Evolutionary conservation across 106 monocot species (phyloP), one percentile per base, ranked within the genome.

Genomic region (Dendrobium nobile): DNA sequence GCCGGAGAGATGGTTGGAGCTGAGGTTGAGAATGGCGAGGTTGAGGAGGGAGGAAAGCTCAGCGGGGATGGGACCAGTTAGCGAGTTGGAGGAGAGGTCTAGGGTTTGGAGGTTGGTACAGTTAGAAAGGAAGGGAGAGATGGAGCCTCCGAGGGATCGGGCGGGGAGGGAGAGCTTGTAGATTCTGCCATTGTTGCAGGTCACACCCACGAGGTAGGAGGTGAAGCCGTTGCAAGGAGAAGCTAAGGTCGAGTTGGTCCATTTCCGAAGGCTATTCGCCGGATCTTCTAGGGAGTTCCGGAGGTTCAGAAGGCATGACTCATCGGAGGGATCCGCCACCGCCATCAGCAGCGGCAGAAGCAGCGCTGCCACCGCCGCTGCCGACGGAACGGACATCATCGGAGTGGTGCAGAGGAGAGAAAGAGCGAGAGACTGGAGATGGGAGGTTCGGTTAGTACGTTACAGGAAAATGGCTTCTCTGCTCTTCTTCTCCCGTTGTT

Each of bases 101-200:
- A 90, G 92, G 64, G 92, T 73, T 77, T 90, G 89, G 81, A 90
- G 89, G 73, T 86, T 86, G 77, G 89, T 88, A 84, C 92, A 92
- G 88, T 88, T 86, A 82, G 89, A 82, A 77, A 92, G 74, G 79
- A 37, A 82, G 13, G 88, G 76, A 33, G 91, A 81, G 78, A 92
- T 42, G 54, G 80, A 55, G 51, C 92, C 89, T 10, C 59, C 5
- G 75, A 92, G 87, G 68, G 77, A 82, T 41, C 84, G 88, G 67
- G 55, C 72, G 41, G 89, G 78, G 54, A 92, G 87, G 67, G 83
- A 79, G 43, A 92, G 92, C 88, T 92, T 92, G 86, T 83, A 92
- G 82, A 92, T 82, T 41, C 92, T 82, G 77, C 88, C 89, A 83
- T 92, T 92, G 92, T 89, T 92, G 86, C 92, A 92, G 87, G 92